Base-by-base conservation (phyloP, 2,329 filamentous ascomycete genomes). In the Drechslerella stenobrocha region DNA sequence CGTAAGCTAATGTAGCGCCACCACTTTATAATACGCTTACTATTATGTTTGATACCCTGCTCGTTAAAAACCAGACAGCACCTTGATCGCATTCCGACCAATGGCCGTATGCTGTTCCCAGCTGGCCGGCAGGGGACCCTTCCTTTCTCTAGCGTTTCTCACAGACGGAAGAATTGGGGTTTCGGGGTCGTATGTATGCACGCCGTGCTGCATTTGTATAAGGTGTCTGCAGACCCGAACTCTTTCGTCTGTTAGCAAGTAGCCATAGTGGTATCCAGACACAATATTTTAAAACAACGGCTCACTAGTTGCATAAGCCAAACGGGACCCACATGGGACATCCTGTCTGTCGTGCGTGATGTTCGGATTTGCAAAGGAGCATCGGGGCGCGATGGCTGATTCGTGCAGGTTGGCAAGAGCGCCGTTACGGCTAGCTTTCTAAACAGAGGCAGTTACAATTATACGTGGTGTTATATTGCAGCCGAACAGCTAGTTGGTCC, bases 221-320 rank as follows among this genome's bases (percentile, higher is more conserved):
- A 42, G 18, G 18, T 42, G 22, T 42, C 22, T 42, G 22, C 18
- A 42, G 18, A 18, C 37, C 9, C 18, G 8, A 42, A 18, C 37
- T 18, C 37, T 42, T 42, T 42, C 22, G 4, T 20, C 18, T 18
- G 15, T 42, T 42, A 20, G 18, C 13, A 7, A 20, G 46, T 52
- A 35, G 35, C 56, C 47, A 52, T 52, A 35, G 35, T 64, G 59
- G 47, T 57, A 56, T 64, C 59, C 59, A 46, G 59, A 47, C 59
- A 64, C 59, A 66, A 66, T 52, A 53, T 66, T 66, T 66, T 66
- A 66, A 66, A 66, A 66, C 61, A 59, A 59, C 61, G 61, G 61
- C 61, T 66, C 61, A 53, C 61, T 66, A 66, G 61, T 58, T 58
- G 61, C 61, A 59, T 66, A 47, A 34, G 52, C 52, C 6, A 66